Conservation (phyloP, 164 flowering plant genomes). For the Protea cynaroides region DNA sequence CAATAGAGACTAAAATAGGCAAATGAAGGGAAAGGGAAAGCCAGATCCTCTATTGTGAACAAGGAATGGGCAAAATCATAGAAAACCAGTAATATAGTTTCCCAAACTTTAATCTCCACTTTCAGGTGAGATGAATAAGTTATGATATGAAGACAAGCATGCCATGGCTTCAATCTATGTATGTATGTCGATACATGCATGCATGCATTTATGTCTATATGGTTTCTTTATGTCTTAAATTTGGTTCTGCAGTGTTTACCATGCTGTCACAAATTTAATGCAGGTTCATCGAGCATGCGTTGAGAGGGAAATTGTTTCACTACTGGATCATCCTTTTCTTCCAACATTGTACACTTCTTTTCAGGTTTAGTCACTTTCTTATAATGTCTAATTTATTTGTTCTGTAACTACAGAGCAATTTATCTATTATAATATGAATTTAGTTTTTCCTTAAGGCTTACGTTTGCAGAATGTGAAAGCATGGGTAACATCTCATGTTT, state of each 20-base stretch:
- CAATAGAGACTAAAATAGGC: too few relatives aligned
- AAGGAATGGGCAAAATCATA: too few relatives aligned
- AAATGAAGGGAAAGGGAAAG: too few relatives aligned
- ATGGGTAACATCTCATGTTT: too few relatives aligned
- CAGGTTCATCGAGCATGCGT: constrained; percentile 97
- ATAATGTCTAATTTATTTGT: not conserved
- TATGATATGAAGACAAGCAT: too few relatives aligned
- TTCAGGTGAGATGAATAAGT: too few relatives aligned
- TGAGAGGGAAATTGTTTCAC: constrained; percentile 86
- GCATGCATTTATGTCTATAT: not conserved
- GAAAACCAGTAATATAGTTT: too few relatives aligned
- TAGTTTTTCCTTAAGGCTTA: not conserved
- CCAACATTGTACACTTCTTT: constrained; percentile 86
- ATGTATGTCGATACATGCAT: too few relatives aligned
- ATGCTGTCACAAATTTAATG: not conserved
- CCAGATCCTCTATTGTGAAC: too few relatives aligned
- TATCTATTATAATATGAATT: not conserved
- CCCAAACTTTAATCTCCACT: too few relatives aligned
- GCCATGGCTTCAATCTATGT: too few relatives aligned
- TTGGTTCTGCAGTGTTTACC: not conserved
- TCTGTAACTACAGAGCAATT: not conserved
- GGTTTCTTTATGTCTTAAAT: not conserved
- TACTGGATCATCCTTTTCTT: constrained; percentile 95
- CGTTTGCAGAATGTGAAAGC: too few relatives aligned
- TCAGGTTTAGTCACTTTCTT: constrained; percentile 45